These are phyloP conservation scores for Didymosphaeria variabile DNA, from an alignment of 2,329 filamentous ascomycete species.

Conservation along the genomic window DNA sequence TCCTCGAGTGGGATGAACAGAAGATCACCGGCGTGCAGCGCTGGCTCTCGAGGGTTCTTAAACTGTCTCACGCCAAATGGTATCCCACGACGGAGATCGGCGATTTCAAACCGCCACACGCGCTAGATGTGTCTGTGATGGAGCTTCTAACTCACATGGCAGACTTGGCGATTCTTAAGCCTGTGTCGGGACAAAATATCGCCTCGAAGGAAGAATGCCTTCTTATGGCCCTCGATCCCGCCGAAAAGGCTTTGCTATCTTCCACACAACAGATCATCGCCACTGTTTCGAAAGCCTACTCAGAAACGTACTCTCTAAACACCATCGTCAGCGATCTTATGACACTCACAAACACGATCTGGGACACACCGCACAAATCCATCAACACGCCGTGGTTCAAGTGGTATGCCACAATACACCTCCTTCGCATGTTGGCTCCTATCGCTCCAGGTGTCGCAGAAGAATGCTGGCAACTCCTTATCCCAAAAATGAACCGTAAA, in stretches of 20 bases:
- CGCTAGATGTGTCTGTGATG: constrained; percentile 36
- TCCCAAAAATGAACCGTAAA: constrained; percentile 37
- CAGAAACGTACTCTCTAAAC: constrained; percentile 79
- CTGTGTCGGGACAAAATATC: too few relatives aligned
- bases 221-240: constrained; percentile 29
- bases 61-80: constrained; percentile 53
- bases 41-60: constrained; percentile 77
- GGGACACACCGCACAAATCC: constrained; percentile 41
- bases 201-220: constrained; percentile 16
- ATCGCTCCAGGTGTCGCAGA: constrained; percentile 83
- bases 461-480: constrained; percentile 76
- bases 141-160: constrained; percentile 27
- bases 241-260: constrained; percentile 65
- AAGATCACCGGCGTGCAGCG: constrained; percentile 84
- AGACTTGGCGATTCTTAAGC: constrained; percentile 11
- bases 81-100: constrained; percentile 35
- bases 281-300: constrained; percentile 73
- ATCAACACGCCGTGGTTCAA: constrained; percentile 55
- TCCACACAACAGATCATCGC: constrained; percentile 72
- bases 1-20: constrained; percentile 86
- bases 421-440: constrained; percentile 79
- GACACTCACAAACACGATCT: constrained; percentile 74
- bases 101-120: constrained; percentile 28
- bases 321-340: constrained; percentile 86
- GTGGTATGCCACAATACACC: constrained; percentile 60